Percentiles rank a stretch among this genome's conserved stretches.
These are phyloP conservation scores for Cicer arietinum DNA, from an alignment of 306 rosid genomes.

Conservation along the genomic window DNA sequence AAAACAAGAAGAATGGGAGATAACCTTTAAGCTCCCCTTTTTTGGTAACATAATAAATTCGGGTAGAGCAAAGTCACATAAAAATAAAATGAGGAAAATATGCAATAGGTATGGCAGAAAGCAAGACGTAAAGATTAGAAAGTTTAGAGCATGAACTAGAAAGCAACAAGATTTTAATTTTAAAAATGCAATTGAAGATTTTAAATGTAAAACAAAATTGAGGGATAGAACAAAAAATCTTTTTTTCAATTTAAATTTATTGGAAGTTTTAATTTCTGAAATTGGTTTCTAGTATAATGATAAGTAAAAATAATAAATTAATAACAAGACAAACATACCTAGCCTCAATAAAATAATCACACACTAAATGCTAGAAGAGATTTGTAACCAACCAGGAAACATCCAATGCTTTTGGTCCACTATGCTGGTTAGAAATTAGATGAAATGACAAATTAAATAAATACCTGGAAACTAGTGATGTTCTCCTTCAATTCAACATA, in stretches of 20 bases:
- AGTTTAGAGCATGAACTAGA: background rate
- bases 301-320: background rate
- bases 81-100: no score
- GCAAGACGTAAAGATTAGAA: background rate
- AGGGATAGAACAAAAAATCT: background rate
- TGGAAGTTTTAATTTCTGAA: background rate
- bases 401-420: background rate
- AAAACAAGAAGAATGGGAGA: background rate
- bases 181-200: background rate
- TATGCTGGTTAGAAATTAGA: background rate
- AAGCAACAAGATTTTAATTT: background rate
- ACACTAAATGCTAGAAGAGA: no score
- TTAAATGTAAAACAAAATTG: background rate
- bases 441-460: background rate
- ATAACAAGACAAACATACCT: background rate
- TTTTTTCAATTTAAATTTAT: background rate
- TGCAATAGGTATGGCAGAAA: background rate
- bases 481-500: slow-evolving; percentile 95
- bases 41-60: no score
- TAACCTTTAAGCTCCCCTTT: background rate
- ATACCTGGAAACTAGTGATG: slow-evolving; percentile 87
- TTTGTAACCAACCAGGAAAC: no score
- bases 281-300: background rate
- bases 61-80: background rate
- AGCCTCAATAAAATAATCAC: background rate